phyloP scores from a whole-genome alignment of 2,329 filamentous ascomycete genomes.

The Penicillium capsulatum region DNA sequence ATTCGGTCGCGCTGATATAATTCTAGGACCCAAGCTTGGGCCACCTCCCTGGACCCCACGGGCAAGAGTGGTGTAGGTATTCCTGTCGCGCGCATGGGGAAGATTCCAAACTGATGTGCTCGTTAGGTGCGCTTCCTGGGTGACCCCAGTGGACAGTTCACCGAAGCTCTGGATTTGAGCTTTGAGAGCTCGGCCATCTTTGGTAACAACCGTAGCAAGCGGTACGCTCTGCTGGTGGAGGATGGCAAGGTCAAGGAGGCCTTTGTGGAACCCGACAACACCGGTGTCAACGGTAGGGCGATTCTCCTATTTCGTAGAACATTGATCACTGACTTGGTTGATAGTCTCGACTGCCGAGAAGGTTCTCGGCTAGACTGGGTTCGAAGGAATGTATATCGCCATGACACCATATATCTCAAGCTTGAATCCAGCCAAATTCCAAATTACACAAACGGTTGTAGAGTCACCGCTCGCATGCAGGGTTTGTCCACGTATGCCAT shows the following conservation, averaged over 20 bases:
- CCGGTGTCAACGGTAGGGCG: constrained; percentile 66
- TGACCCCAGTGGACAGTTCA: constrained; percentile 75
- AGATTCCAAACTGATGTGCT: neutral
- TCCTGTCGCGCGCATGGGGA: neutral
- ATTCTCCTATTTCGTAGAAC: constrained; percentile 3
- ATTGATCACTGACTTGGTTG: constrained; percentile 6
- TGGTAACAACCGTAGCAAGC: constrained; percentile 76
- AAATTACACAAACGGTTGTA: too few relatives aligned
- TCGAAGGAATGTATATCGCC: neutral
- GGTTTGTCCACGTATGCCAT: too few relatives aligned
- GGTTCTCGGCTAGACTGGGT: constrained; percentile 39
- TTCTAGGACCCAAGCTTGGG: constrained; percentile 86
- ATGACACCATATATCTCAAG: too few relatives aligned
- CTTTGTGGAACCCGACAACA: constrained; percentile 84
- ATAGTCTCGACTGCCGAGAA: constrained; percentile 50
- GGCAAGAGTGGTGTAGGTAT: constrained; percentile 68
- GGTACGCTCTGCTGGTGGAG: constrained; percentile 79
- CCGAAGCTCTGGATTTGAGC: constrained; percentile 73
- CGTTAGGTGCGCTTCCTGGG: constrained; percentile 81
- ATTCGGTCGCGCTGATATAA: too few relatives aligned
- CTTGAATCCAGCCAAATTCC: too few relatives aligned
- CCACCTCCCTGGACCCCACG: constrained; percentile 67
- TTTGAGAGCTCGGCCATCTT: constrained; percentile 80
- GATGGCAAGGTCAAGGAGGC: constrained; percentile 78
- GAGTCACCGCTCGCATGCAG: too few relatives aligned